Base-by-base conservation (phyloP, 805 yeast species). In the Isabelozyma heimii region DNA sequence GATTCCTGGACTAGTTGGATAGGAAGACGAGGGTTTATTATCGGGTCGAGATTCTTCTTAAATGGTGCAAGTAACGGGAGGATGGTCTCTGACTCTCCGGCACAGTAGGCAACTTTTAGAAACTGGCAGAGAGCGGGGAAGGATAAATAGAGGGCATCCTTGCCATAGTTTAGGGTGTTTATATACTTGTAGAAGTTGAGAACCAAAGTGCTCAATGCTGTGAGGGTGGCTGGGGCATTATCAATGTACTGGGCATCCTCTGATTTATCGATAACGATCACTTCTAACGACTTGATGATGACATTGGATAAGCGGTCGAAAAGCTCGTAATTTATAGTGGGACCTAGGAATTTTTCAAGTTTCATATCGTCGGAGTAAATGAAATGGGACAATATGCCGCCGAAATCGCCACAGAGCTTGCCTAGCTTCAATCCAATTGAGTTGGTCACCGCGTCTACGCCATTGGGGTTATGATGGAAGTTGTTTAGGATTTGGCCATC, bases 11-110 rank as follows among this genome's bases (percentile, higher is more conserved):
- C 50, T 4, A 58, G 37, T 4, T 50, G 48, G 13, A 63, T 50
- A 2, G 68, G 65, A 14, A 60, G 46, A n/a, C 57, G 54, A 0
- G 71, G 67, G 30, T 52, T 44, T 8, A 64, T 43, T 13, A 54
- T 40, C 9, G 53, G 47, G 6, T 43, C 28, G n/a, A 30, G n/a
- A 13, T 30, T 30, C 10, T 30, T 30, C n/a, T 13, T 30, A 10
- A 30, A 30, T 16, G 47, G 27, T 5, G 47, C 40, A 8, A 59
- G 16, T n/a, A 60, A 51, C 15, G 59, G 56, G 5, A 48, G 15
- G 10, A 62, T 16, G 20, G 58, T 45, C 2, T n/a, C 12, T 8
- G 63, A 56, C 14, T 54, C 46, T 3, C 67, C 67, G 2, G 50
- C 42, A 24, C 47, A 43, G 46, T 65, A 65, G 8, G 44, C 24